These are phyloP conservation scores for Pseudonectria buxi DNA, from an alignment of 2,329 filamentous ascomycete species.

Conservation along the genomic window DNA sequence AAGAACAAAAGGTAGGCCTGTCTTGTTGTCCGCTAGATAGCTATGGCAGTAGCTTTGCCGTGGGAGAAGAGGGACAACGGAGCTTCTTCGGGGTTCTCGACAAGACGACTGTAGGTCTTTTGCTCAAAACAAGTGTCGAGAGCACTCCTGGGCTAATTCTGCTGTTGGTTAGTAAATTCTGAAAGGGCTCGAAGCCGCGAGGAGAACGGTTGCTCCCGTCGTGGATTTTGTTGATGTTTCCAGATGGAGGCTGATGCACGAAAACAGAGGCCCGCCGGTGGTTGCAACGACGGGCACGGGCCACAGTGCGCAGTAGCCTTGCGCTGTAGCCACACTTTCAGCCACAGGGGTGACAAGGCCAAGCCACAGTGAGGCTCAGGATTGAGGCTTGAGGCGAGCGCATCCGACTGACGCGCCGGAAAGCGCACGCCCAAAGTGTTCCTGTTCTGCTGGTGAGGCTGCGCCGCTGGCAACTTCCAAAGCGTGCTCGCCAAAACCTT, in stretches of 20 bases:
- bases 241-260: constrained; percentile 9
- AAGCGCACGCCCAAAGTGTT: constrained; percentile 7
- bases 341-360: constrained; percentile 6
- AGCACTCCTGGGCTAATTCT: constrained; percentile 1
- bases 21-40: too few species aligned
- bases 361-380: constrained; percentile 1
- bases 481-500: constrained; percentile 4
- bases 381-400: constrained; percentile 10
- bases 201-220: constrained; percentile 23
- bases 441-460: constrained; percentile 8
- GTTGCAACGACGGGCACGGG: constrained; percentile 17
- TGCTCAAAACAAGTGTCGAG: too few species aligned
- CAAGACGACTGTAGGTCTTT: too few species aligned
- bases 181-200: constrained; percentile 25
- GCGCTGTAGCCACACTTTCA: constrained; percentile 12
- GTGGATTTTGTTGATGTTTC: constrained; percentile 28
- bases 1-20: too few species aligned
- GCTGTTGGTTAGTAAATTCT: constrained; percentile 27
- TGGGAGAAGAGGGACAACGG: too few species aligned
- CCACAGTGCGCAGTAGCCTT: constrained; percentile 1
- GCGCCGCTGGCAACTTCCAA: constrained; percentile 9
- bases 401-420: constrained; percentile 20
- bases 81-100: neutral
- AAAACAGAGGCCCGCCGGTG: constrained; percentile 18
- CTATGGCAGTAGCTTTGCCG: too few species aligned